These are phyloP conservation scores for Pseudotsuga menziesii DNA, from an alignment of 75 land plant species.

Conservation along the genomic window DNA sequence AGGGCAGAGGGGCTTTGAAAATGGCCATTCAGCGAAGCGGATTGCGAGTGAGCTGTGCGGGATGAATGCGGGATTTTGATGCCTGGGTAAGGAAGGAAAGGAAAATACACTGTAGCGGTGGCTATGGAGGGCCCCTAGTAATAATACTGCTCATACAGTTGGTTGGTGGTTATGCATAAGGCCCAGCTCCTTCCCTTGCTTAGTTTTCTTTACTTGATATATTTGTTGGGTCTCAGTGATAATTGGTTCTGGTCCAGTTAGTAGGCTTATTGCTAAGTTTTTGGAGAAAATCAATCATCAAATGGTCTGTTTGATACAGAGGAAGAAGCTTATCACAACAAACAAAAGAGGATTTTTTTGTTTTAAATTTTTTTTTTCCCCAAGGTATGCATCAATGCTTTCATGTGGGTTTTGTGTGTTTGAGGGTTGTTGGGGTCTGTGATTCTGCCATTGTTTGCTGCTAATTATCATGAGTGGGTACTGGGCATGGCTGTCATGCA, in stretches of 20 bases:
- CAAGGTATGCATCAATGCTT: slow-evolving; percentile 4
- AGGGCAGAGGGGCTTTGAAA: neutral
- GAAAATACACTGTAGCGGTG: neutral
- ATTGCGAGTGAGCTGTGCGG: too few relatives aligned
- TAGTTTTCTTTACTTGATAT: neutral
- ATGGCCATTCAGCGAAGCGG: too few relatives aligned
- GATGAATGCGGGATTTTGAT: neutral
- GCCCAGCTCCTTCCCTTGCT: neutral
- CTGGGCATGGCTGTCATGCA: neutral
- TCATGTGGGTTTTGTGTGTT: neutral
- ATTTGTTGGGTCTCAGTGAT: neutral
- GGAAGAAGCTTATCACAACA: too few relatives aligned
- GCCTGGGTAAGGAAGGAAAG: neutral
- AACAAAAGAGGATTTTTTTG: too few relatives aligned
- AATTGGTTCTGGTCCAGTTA: too few relatives aligned
- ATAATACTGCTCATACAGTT: slow-evolving; percentile 10
- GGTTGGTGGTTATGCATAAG: slow-evolving; percentile 11
- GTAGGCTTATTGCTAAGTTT: too few relatives aligned
- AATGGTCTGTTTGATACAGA: too few relatives aligned
- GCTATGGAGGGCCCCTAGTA: slow-evolving; percentile 13
- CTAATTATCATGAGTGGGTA: slow-evolving; percentile 5
- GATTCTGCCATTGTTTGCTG: slow-evolving; percentile 1
- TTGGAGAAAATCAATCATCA: too few relatives aligned
- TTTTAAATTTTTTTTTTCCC: too few relatives aligned
- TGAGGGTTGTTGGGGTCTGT: slow-evolving; percentile 8